phyloP scores from a whole-genome alignment of 306 rosid species.

The Arachis stenosperma region DNA sequence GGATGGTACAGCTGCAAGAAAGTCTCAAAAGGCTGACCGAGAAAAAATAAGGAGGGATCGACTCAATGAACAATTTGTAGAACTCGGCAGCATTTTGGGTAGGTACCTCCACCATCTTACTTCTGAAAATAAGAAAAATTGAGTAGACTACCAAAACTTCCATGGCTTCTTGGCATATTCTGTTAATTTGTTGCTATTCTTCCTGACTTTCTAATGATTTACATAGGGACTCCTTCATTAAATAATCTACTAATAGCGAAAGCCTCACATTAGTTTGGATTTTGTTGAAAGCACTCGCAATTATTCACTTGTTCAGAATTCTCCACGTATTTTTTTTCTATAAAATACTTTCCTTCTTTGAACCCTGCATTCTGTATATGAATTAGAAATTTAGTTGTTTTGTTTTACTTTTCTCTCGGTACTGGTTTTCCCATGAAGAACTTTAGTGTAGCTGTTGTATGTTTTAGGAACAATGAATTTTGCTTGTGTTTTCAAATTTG shows the following conservation, averaged over 20 bases:
- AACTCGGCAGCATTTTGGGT: slow-evolving; percentile 75
- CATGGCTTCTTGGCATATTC: background rate
- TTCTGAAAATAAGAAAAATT: background rate
- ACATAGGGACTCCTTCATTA: background rate
- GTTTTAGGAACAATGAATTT: background rate
- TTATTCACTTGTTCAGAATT: background rate
- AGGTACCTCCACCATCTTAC: slow-evolving; percentile 13
- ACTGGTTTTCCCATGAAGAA: background rate
- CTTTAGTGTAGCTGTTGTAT: background rate
- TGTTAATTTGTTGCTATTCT: background rate
- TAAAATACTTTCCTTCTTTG: background rate
- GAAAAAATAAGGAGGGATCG: slow-evolving; percentile 88
- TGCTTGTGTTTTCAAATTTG: slow-evolving; percentile 7
- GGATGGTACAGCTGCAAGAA: slow-evolving; percentile 70
- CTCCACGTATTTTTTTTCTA: background rate
- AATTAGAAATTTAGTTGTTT: background rate
- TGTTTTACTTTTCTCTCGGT: background rate
- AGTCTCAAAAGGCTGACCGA: slow-evolving; percentile 83
- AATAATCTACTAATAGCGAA: background rate
- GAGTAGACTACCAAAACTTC: background rate
- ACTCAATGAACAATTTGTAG: slow-evolving; percentile 79
- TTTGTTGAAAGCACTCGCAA: background rate
- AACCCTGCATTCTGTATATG: background rate
- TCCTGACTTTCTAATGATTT: slow-evolving; percentile 11
- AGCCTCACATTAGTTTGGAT: background rate